Evolutionary conservation across 2,329 filamentous ascomycete genomes (phyloP).

Genomic region (Nemania sp.): DNA sequence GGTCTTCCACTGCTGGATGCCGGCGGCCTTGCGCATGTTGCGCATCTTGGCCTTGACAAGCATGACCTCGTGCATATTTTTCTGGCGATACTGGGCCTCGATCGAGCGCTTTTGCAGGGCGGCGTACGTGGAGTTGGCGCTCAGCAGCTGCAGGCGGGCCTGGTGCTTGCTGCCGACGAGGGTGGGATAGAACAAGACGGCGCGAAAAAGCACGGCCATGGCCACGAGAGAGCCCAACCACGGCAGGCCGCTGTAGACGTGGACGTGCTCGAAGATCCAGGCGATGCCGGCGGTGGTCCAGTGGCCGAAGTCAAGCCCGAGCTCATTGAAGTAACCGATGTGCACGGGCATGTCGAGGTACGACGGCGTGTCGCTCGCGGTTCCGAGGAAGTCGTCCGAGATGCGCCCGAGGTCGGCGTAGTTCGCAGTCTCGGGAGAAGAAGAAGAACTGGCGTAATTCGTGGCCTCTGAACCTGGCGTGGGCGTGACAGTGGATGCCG

Average conservation of each 20-base stretch:
- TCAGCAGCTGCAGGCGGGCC: slow-evolving; percentile 64
- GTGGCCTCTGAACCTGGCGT: not conserved
- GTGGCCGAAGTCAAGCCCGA: slow-evolving; percentile 87
- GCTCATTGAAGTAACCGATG: slow-evolving; percentile 78
- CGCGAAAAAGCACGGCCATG: slow-evolving; percentile 67
- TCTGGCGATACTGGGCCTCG: slow-evolving; percentile 38
- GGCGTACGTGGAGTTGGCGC: slow-evolving; percentile 58
- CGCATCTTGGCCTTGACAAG: slow-evolving; percentile 51
- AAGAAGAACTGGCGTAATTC: slow-evolving; percentile 3
- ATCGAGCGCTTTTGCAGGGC: slow-evolving; percentile 56
- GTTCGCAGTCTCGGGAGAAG: too few relatives aligned
- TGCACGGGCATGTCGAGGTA: slow-evolving; percentile 68
- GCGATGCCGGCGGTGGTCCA: slow-evolving; percentile 76
- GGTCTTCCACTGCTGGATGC: slow-evolving; percentile 54
- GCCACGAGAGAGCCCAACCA: slow-evolving; percentile 80
- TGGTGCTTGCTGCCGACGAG: slow-evolving; percentile 62
- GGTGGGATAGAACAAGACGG: slow-evolving; percentile 67
- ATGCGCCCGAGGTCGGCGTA: slow-evolving; percentile 31
- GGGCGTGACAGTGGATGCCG: too few relatives aligned
- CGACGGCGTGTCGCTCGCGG: slow-evolving; percentile 9
- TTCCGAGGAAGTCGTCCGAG: slow-evolving; percentile 19
- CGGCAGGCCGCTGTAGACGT: slow-evolving; percentile 73
- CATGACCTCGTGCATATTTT: slow-evolving; percentile 53
- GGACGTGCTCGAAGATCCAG: slow-evolving; percentile 78
- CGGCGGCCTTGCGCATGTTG: slow-evolving; percentile 56